Evolutionary conservation across 306 rosid species (phyloP), one percentile per base, ranked within the genome.

Genomic region (Delonix regia): DNA sequence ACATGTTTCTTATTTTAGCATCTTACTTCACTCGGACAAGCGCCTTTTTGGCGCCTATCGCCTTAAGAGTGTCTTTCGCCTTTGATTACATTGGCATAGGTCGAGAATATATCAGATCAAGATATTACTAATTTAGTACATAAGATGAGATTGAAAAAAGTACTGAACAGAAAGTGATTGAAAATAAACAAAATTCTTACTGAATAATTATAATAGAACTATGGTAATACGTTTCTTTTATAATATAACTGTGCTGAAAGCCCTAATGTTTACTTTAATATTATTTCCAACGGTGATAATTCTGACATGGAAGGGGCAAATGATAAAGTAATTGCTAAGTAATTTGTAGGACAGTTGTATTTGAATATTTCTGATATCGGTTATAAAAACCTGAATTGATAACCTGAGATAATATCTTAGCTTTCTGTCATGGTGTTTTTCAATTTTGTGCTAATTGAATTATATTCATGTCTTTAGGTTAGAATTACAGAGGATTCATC

Each of bases 401-500:
- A 28, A 3, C 16, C 28, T 38, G 65, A 15, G 53, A n/a, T 61
- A 75, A 78, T 27, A 48, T 74, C 53, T 66, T 53, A 33, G 65
- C 30, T 82, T 51, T 74, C 8, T 33, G 33, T 59, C 28, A 48
- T 59, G 28, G 25, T 76, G 22, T 55, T 38, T 81, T 77, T 73
- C 69, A 51, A 71, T 68, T 77, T 44, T 34, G 36, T 57, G 19
- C 38, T 82, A 73, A 78, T 66, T 76, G 9, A 38, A 74, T 68
- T 71, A 21, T 60, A 49, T 69, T 80, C 74, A 80, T 61, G 12
- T 51, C 80, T 83, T 60, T 79, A 94, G 98, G 97, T 94, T 55
- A 86, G 87, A 84, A 70, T 94, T 74, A 88, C 83, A 34, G 94
- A 92, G 65, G 90, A 88, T 73, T 93, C 91, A 80, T 89, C 98